These are phyloP conservation scores for Casuarina cunninghamiana DNA, from an alignment of 306 rosid genomes.

Conservation along the genomic window DNA sequence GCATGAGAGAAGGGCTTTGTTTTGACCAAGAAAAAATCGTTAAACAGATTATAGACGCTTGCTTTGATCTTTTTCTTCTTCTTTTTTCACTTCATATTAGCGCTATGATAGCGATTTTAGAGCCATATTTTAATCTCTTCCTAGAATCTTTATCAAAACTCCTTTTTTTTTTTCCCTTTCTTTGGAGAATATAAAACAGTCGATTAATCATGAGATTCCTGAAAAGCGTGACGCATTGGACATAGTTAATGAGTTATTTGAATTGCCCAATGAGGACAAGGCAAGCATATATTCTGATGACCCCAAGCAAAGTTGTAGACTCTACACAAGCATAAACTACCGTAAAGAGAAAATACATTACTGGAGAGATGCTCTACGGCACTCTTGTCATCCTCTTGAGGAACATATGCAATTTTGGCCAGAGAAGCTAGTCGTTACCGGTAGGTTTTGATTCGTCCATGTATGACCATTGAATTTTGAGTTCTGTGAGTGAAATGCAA, in stretches of 20 bases:
- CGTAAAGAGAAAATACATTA: slow-evolving; percentile 12
- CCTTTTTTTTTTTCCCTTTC: not conserved
- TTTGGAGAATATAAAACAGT: not conserved
- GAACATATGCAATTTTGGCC: slow-evolving; percentile 24
- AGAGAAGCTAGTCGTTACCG: not conserved
- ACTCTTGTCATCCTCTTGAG: slow-evolving; percentile 24
- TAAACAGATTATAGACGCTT: slow-evolving; percentile 19
- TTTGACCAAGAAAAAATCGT: not conserved
- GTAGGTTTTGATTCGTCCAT: too few species aligned
- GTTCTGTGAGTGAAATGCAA: too few species aligned
- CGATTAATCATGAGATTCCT: slow-evolving; percentile 20
- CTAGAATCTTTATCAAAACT: too few species aligned
- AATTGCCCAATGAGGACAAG: slow-evolving; percentile 17
- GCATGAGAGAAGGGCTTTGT: not conserved
- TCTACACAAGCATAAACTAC: slow-evolving; percentile 16
- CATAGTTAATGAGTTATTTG: slow-evolving; percentile 18
- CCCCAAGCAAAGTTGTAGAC: slow-evolving; percentile 17
- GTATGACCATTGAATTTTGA: too few species aligned
- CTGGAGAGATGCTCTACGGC: slow-evolving; percentile 22
- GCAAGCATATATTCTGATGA: slow-evolving; percentile 22
- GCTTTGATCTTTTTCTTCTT: slow-evolving; percentile 17
- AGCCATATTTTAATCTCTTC: too few species aligned
- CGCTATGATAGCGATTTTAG: too few species aligned
- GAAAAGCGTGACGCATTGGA: not conserved
- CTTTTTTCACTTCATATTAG: not conserved